Conservation (phyloP, 805 yeast genomes). For the Yamadazyma takamatsuzukensis region DNA sequence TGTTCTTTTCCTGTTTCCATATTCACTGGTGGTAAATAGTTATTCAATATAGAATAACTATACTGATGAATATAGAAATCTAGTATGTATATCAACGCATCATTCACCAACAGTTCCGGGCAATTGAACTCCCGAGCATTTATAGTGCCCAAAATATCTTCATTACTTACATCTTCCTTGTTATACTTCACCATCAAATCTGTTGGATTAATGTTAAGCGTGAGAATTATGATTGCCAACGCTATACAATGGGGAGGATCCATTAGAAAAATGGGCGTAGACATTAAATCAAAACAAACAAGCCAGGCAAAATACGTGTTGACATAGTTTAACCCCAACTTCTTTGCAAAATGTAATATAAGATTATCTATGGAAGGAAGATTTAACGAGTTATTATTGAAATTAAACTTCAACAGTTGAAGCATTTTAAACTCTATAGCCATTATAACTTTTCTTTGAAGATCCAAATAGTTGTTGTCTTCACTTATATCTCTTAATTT, state of each 20-base stretch:
- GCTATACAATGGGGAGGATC: constrained; percentile 78
- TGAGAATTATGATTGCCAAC: constrained; percentile 58
- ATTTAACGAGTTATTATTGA: constrained; percentile 52
- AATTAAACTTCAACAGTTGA: constrained; percentile 78
- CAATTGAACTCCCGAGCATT: constrained; percentile 33
- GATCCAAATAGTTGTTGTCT: constrained; percentile 38
- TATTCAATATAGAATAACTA: constrained; percentile 47
- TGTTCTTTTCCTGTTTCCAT: constrained; percentile 41
- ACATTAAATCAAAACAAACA: constrained; percentile 68
- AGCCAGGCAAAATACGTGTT: constrained; percentile 64
- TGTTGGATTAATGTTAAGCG: constrained; percentile 46
- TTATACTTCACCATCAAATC: constrained; percentile 23
- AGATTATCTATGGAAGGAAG: constrained; percentile 53
- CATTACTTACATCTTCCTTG: constrained; percentile 7
- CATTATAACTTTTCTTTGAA: constrained; percentile 53
- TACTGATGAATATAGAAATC: constrained; percentile 60
- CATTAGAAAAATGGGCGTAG: constrained; percentile 64
- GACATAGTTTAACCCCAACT: constrained; percentile 41
- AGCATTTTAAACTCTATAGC: constrained; percentile 66
- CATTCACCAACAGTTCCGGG: constrained; percentile 42
- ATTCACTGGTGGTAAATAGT: constrained; percentile 36
- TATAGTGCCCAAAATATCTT: constrained; percentile 1
- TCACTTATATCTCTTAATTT: constrained; percentile 32
- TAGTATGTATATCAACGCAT: constrained; percentile 54
- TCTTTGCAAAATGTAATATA: constrained; percentile 58